Evolutionary conservation across 176 grass and related monocot species (phyloP), one percentile per base, ranked within the genome.

Genomic region (Metroxylon sagu): DNA sequence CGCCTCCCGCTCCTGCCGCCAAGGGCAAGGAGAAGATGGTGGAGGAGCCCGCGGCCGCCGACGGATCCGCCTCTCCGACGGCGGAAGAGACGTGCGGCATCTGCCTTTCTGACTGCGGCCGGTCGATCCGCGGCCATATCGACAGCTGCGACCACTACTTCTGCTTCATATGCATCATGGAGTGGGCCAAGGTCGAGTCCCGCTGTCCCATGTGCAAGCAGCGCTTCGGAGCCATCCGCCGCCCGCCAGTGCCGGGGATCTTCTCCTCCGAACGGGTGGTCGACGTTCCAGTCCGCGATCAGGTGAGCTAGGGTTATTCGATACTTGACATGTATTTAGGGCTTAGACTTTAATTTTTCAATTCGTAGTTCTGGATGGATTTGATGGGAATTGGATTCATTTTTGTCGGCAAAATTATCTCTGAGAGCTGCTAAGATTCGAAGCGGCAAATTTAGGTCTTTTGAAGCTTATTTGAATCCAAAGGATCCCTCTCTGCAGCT

Each of bases 81-180:
- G 76, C 68, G 52, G 56, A 54, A 18, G 49, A 66, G 64, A 65
- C 28, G n/a, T 90, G 92, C 57, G 80, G 92, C 57, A 88, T 96
- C 77, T 96, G 92, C 77, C 60, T 83, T 5, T 28, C 62, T 5
- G 84, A 56, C 29, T 28, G 53, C 50, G 43, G 54, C 12, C 58
- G 14, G 48, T 73, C 72, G 69, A 77, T 96, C 60, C 72, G 57
- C 25, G 92, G 86, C 65, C 67, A 66, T 68, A 80, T 87, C 29
- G 92, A 96, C 72, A 69, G 83, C 75, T 96, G 87, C 62, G 61
- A 61, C 15, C 92, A 97, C 75, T 71, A 60, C 67, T 97, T 96
- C 66, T 96, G 92, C 75, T 96, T 90, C 75, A 72, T 96, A 60
- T 96, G 83, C 78, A 84, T 96, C 64, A 85, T 90, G 92, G 92